Conservation (phyloP, 495 filamentous ascomycete genomes). For the Tuber borchii region DNA sequence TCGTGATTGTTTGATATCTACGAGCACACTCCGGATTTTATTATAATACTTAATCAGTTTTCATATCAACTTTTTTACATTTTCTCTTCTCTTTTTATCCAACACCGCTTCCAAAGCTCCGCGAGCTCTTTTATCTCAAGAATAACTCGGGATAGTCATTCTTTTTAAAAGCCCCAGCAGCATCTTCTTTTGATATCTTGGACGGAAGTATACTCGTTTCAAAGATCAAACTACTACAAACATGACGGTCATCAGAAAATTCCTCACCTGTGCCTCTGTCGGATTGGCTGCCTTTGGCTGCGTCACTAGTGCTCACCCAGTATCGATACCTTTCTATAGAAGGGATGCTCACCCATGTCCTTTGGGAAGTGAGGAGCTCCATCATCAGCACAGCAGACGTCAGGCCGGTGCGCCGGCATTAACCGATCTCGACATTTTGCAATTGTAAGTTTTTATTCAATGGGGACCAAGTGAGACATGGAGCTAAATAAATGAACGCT, state of each 20-base stretch:
- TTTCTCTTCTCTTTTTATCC: constrained; percentile 3
- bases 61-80: constrained; percentile 38
- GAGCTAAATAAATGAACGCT: constrained; percentile 1
- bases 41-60: constrained; percentile 47
- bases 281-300: constrained; percentile 46
- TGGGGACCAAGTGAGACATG: constrained; percentile 8
- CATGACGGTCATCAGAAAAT: constrained; percentile 46
- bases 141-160: neutral
- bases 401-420: constrained; percentile 53
- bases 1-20: constrained; percentile 43
- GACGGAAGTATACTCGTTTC: neutral
- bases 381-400: constrained; percentile 46
- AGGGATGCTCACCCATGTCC: constrained; percentile 38
- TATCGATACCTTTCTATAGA: constrained; percentile 39
- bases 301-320: constrained; percentile 46
- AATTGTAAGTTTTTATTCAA: constrained; percentile 53
- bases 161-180: neutral
- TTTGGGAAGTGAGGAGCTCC: constrained; percentile 9
- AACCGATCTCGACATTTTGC: constrained; percentile 60
- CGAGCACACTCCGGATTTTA: constrained; percentile 2
- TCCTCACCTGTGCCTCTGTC: constrained; percentile 45
- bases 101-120: constrained; percentile 15
- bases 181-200: neutral
- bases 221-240: constrained; percentile 42
- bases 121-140: constrained; percentile 2